Percentiles rank a stretch among this genome's conserved stretches.
phyloP scores from a whole-genome alignment of 2,329 filamentous ascomycete genomes.

The Aspergillus fructus region DNA sequence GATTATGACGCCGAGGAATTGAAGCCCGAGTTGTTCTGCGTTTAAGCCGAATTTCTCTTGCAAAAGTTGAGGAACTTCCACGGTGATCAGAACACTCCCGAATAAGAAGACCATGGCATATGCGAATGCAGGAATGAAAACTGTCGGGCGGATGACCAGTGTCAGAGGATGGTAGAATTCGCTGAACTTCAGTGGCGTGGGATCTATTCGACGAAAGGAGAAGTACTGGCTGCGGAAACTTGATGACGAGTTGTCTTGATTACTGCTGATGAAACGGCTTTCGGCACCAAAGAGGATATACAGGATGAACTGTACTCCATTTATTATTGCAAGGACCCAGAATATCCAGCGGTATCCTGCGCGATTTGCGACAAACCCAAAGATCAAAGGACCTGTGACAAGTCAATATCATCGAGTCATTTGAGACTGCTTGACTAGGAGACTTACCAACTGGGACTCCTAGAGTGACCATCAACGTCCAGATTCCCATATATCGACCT shows the following conservation, averaged over 20 bases:
- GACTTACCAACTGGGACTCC: conserved; percentile 44
- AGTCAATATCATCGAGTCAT: conserved; percentile 9
- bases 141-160: conserved; percentile 47
- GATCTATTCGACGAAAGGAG: conserved; percentile 52
- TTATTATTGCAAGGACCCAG: conserved; percentile 59
- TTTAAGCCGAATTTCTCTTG: conserved; percentile 57
- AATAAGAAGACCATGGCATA: conserved; percentile 62
- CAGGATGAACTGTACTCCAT: conserved; percentile 56
- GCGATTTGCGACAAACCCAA: conserved; percentile 48
- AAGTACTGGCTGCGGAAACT: conserved; percentile 31
- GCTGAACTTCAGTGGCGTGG: conserved; percentile 46
- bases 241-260: conserved; percentile 18
- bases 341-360: conserved; percentile 62
- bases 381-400: conserved; percentile 34
- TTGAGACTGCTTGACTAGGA: not conserved
- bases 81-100: conserved; percentile 53
- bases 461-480: conserved; percentile 54
- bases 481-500: conserved; percentile 57
- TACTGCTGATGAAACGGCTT: conserved; percentile 49
- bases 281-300: conserved; percentile 58
- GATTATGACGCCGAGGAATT: conserved; percentile 59
- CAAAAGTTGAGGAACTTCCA: conserved; percentile 62
- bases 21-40: conserved; percentile 58
- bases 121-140: conserved; percentile 53
- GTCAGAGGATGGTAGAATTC: conserved; percentile 56